Evolutionary conservation across 345 rosid species (phyloP).

Genomic region (Linum lewisii): DNA sequence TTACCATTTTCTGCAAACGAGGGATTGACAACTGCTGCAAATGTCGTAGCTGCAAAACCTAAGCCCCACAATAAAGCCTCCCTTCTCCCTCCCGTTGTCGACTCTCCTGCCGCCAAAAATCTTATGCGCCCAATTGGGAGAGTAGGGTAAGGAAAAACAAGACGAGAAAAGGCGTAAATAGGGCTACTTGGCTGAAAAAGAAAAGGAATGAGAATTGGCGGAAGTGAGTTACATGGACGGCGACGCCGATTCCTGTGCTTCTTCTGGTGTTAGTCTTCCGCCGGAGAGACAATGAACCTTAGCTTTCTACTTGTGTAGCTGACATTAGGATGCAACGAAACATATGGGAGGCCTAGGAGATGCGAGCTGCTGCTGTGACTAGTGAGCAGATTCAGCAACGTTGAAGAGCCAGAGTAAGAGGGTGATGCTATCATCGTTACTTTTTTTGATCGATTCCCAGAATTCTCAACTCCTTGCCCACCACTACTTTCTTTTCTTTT

Average conservation of each 20-base stretch:
- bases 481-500: neutral
- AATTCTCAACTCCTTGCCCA: too few species aligned
- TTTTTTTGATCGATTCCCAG: too few species aligned
- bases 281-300: neutral
- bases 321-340: neutral
- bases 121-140: conserved; percentile 4
- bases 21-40: conserved; percentile 30
- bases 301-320: neutral
- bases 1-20: conserved; percentile 37
- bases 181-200: too few species aligned
- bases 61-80: conserved; percentile 44
- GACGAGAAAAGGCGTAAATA: neutral
- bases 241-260: neutral
- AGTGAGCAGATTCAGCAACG: neutral
- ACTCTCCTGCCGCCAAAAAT: conserved; percentile 2
- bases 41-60: conserved; percentile 33
- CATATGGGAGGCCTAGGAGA: neutral
- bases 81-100: conserved; percentile 30
- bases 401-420: neutral
- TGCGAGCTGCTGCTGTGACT: neutral
- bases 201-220: neutral
- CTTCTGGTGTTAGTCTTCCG: neutral
- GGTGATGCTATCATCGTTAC: neutral
- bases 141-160: neutral
- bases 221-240: neutral